Evolutionary conservation across 2,329 filamentous ascomycete genomes (phyloP).

Genomic region (Penicillium sp.): DNA sequence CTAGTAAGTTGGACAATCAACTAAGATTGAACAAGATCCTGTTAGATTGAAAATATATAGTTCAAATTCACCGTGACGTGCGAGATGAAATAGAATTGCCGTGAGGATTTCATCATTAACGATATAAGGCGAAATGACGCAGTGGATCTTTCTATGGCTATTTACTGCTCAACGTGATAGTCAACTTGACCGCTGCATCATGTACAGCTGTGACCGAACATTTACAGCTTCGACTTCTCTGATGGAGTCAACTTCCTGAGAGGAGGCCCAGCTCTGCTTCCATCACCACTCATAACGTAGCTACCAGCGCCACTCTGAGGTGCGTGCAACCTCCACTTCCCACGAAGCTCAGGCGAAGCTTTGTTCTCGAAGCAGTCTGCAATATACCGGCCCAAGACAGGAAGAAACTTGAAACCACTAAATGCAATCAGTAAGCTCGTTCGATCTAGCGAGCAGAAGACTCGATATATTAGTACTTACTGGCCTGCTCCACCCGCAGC

Average conservation of each 20-base stretch:
- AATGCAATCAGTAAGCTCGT: neutral
- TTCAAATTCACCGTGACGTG: no score
- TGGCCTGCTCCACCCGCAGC: conserved; percentile 24
- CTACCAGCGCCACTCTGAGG: conserved; percentile 3
- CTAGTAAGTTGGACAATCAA: no score
- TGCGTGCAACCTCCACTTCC: conserved; percentile 49
- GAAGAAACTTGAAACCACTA: conserved; percentile 56
- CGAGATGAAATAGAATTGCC: no score
- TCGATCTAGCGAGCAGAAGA: neutral
- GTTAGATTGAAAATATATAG: no score
- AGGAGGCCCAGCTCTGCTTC: conserved; percentile 27
- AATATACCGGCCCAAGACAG: conserved; percentile 58
- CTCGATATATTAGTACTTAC: conserved; percentile 14
- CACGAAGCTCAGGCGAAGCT: conserved; percentile 48
- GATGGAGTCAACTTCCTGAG: conserved; percentile 18
- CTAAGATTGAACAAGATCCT: no score
- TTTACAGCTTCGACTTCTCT: conserved; percentile 23
- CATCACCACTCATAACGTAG: conserved; percentile 21
- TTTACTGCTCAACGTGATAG: no score
- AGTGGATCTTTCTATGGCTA: no score
- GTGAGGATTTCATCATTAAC: no score
- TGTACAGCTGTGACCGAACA: no score
- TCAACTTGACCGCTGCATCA: no score
- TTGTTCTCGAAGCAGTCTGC: conserved; percentile 50
- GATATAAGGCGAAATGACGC: no score